A percentile compares a stretch with the other conserved stretches of the same genome.
Conservation (phyloP, 805 yeast genomes). For the Ogataea trehalophila region DNA sequence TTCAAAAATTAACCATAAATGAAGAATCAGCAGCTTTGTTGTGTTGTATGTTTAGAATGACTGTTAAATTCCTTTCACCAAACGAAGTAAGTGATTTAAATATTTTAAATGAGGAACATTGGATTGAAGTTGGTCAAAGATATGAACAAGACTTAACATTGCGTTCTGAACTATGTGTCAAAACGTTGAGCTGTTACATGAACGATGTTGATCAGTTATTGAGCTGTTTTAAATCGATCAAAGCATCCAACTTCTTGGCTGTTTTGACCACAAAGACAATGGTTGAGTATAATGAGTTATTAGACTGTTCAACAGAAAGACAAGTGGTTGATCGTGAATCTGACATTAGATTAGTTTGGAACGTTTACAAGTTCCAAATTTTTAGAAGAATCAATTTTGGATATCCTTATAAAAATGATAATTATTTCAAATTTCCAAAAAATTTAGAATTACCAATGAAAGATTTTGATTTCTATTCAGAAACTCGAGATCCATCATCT, state of each 20-base stretch:
- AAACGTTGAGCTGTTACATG: constrained; percentile 22
- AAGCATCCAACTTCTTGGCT: constrained; percentile 8
- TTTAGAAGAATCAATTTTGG: constrained; percentile 33
- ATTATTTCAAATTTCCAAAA: constrained; percentile 25
- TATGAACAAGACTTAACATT: constrained; percentile 29
- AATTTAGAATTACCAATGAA: constrained; percentile 32
- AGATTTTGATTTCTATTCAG: constrained; percentile 22
- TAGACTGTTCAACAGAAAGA: constrained; percentile 26
- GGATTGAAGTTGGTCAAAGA: constrained; percentile 33
- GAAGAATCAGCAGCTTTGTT: constrained; percentile 25
- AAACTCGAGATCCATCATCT: constrained; percentile 5
- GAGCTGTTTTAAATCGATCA: constrained; percentile 10
- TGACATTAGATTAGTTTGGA: constrained; percentile 34
- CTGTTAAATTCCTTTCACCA: constrained; percentile 30
- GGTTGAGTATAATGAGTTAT: constrained; percentile 24
- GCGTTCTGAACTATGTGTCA: constrained; percentile 24
- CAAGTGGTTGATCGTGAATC: constrained; percentile 33
- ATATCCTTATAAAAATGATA: constrained; percentile 27
- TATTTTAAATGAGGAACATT: constrained; percentile 30
- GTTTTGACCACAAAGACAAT: constrained; percentile 7
- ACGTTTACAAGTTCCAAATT: constrained; percentile 33
- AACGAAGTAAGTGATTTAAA: constrained; percentile 21
- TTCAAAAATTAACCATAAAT: constrained; percentile 27
- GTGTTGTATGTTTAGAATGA: constrained; percentile 32
- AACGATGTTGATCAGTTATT: constrained; percentile 23